phyloP scores from a whole-genome alignment of 257 asterid species.

The Eustoma russellianum region DNA sequence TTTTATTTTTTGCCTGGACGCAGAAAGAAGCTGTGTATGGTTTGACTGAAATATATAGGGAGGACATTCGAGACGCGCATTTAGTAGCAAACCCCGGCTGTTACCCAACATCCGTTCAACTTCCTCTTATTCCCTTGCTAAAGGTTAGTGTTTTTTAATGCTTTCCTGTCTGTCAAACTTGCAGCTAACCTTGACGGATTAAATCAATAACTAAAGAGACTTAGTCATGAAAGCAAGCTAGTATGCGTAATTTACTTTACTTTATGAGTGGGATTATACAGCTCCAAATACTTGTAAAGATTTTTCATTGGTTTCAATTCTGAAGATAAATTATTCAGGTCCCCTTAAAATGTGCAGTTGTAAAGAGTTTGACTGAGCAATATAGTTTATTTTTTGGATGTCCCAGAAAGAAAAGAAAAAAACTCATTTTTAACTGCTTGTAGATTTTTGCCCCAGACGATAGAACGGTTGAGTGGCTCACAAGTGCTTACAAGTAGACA shows the following conservation, averaged over 20 bases:
- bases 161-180: not conserved
- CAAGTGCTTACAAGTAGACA: no score
- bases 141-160: slow-evolving; percentile 37
- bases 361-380: no score
- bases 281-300: no score
- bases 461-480: no score
- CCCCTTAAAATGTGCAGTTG: no score
- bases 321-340: no score
- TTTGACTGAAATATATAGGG: slow-evolving; percentile 71
- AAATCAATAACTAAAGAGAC: not conserved
- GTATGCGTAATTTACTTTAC: not conserved
- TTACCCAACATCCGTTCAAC: slow-evolving; percentile 87
- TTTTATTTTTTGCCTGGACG: slow-evolving; percentile 11
- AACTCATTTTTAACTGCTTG: no score
- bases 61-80: slow-evolving; percentile 61
- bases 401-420: no score
- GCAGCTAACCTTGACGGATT: not conserved
- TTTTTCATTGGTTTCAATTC: no score
- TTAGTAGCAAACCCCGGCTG: slow-evolving; percentile 97
- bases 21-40: slow-evolving; percentile 94
- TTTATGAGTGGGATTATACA: not conserved
- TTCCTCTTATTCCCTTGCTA: slow-evolving; percentile 82
- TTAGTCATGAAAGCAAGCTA: not conserved
- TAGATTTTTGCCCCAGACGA: no score
- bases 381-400: no score